These are phyloP conservation scores for Cucurbita maxima DNA, from an alignment of 306 rosid species.

Conservation along the genomic window DNA sequence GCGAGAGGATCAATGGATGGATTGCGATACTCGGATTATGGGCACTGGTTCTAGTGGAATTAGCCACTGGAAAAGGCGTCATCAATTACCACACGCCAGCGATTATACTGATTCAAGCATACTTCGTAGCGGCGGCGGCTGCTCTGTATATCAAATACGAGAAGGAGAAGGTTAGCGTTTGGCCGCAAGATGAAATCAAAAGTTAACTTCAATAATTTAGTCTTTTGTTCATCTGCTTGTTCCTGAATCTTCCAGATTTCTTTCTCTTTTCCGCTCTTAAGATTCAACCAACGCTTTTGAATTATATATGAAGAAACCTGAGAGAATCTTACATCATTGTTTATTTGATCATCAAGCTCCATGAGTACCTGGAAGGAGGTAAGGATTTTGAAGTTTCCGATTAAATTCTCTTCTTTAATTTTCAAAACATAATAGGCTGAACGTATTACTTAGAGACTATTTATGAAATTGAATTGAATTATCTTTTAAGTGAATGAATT, in stretches of 20 bases:
- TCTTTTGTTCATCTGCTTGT: background rate
- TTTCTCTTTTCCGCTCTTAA: too few relatives aligned
- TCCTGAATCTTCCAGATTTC: background rate
- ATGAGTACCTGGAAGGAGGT: too few relatives aligned
- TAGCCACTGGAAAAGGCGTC: constrained; percentile 74
- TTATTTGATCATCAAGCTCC: too few relatives aligned
- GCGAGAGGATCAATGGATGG: constrained; percentile 64
- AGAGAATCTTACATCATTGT: too few relatives aligned
- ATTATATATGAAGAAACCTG: background rate
- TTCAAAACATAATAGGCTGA: too few relatives aligned
- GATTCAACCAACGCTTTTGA: background rate
- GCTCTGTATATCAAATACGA: constrained; percentile 52
- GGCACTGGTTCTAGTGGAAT: constrained; percentile 69
- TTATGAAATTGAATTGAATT: too few relatives aligned
- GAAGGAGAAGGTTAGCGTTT: constrained; percentile 69
- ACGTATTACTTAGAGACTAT: too few relatives aligned
- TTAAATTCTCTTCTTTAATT: too few relatives aligned
- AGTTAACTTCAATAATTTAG: background rate
- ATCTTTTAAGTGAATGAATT: too few relatives aligned
- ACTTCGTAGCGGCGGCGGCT: constrained; percentile 59
- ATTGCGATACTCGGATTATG: constrained; percentile 50
- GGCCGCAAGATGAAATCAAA: constrained; percentile 28
- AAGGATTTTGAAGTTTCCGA: too few relatives aligned
- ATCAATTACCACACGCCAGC: constrained; percentile 58
- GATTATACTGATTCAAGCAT: constrained; percentile 47